Percentiles rank a stretch among this genome's conserved stretches.
Evolutionary conservation across 2,329 filamentous ascomycete species (phyloP).

Genomic region (Colletotrichum chlorophyti): DNA sequence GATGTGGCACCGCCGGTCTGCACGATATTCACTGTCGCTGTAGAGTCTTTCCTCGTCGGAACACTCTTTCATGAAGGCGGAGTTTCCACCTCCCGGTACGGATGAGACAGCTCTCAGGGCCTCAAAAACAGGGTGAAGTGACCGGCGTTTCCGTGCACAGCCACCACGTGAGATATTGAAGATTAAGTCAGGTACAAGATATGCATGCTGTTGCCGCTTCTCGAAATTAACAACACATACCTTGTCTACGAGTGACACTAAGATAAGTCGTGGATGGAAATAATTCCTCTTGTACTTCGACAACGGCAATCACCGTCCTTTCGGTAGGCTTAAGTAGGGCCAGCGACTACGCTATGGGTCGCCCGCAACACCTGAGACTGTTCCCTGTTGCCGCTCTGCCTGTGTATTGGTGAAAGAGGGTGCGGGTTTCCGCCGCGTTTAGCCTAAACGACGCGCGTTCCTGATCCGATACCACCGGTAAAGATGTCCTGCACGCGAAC

Average conservation of each 20-base stretch:
- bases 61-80: not conserved
- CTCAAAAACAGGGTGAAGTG: not conserved
- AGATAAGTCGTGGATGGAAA: no score
- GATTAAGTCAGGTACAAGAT: no score
- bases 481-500: not conserved
- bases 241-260: no score
- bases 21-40: not conserved
- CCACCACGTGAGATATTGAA: no score
- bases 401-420: conserved; percentile 5
- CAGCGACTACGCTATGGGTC: no score
- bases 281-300: no score
- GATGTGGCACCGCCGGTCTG: not conserved
- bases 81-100: not conserved
- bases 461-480: conserved; percentile 5
- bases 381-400: not conserved
- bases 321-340: no score
- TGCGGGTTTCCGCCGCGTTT: conserved; percentile 11
- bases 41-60: not conserved
- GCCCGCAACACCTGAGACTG: not conserved
- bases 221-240: no score
- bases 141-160: not conserved
- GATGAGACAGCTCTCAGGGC: not conserved
- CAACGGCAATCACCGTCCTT: no score
- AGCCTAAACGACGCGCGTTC: conserved; percentile 15
- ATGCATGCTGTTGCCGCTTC: no score